Evolutionary conservation across 1,284 basidiomycete species (phyloP), one percentile per base, ranked within the genome.

Genomic region (Mycosarcoma mackinlayi): DNA sequence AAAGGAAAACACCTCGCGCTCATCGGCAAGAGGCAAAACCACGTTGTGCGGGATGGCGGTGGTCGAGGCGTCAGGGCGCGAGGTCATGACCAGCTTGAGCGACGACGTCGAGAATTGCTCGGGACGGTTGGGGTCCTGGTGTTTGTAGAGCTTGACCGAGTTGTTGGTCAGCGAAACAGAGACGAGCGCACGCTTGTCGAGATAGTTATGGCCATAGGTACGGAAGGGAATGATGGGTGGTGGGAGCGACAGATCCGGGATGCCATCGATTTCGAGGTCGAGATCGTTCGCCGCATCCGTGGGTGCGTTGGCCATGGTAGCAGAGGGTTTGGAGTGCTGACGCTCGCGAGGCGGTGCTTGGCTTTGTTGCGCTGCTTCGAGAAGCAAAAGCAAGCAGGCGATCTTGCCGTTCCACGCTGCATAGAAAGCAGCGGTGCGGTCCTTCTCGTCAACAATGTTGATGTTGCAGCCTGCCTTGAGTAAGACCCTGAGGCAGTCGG

Each of bases 371-470:
- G 46, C 84, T 73, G 68, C 81, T 10, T 71, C 38, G 78, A 80
- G 70, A 85, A 46, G 82, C 84, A 38, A 86, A 87, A 57, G 86
- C 85, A 68, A 56, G 50, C 82, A 79, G 35, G 86, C 85, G 54
- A 91, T 89, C 82, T 98, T 93, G 3, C 96, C 96, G 77, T 93
- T 93, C 95, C 96, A 99, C 4, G 93, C 94, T 0, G 96, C 94
- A 79, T 98, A 98, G 85, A 97, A 94, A 38, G 94, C 87, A 14
- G 95, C 89, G 44, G 88, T 88, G 77, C 92, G 91, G 21, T 90
- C 90, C 57, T 92, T 88, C 83, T 99, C 96, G 83, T 98, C 96
- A 37, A 86, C 85, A 21, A 87, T 86, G 76, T 89, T 87, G 30
- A 91, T 88, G 52, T 91, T 88, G 66, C 90, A 89, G 3, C 92